phyloP scores from a whole-genome alignment of 306 rosid genomes.

The Sesbania bispinosa region DNA sequence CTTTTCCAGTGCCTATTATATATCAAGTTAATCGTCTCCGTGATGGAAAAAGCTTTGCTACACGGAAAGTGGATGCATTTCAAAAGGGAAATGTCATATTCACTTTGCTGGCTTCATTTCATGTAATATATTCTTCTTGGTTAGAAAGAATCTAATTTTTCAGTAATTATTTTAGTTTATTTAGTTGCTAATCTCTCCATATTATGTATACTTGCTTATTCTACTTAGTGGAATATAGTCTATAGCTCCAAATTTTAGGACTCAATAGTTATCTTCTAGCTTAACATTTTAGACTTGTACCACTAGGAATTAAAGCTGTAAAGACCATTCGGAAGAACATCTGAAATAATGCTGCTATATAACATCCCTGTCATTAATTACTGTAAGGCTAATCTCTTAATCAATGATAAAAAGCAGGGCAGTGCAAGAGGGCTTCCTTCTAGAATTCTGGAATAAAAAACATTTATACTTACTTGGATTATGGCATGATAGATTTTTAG shows the following conservation, averaged over 20 bases:
- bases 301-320: not conserved
- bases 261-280: not conserved
- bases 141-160: not conserved
- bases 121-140: constrained; percentile 48
- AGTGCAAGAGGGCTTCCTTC: not conserved
- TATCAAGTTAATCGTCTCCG: constrained; percentile 76
- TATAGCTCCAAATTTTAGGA: not conserved
- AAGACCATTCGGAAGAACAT: not conserved
- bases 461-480: not conserved
- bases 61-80: constrained; percentile 82
- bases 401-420: not conserved
- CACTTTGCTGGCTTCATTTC: constrained; percentile 82
- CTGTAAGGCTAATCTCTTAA: not conserved
- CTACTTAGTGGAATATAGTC: not conserved
- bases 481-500: not conserved
- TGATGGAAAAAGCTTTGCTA: constrained; percentile 86
- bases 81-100: constrained; percentile 80
- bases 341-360: not conserved
- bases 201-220: not conserved
- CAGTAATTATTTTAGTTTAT: not conserved
- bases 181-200: not conserved
- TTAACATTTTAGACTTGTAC: not conserved
- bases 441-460: not conserved
- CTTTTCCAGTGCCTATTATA: constrained; percentile 76
- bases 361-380: not conserved